Evolutionary conservation across 371 early-diverging fungal species (phyloP), one percentile per base, ranked within the genome.

Genomic region (Actinomortierella ambigua): DNA sequence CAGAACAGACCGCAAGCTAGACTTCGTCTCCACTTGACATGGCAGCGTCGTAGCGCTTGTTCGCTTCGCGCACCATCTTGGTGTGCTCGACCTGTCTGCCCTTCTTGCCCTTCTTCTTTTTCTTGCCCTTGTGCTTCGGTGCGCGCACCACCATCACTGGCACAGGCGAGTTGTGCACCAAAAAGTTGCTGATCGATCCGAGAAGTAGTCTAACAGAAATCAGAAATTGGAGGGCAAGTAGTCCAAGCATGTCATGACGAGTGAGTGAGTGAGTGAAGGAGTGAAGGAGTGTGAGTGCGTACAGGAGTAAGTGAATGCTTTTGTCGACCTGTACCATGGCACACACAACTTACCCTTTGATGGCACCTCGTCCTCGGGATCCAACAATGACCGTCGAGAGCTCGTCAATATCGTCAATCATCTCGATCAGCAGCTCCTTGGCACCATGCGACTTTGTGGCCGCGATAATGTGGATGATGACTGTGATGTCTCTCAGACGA

Each of bases 61-160:
- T 73, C 2, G 73, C 73, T 27, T 67, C 73, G 9, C 54, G 46
- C 24, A 73, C 73, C 27, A 53, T 63, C 29, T 67, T 46, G 7
- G 63, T 63, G 51, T 73, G 73, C 14, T 73, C 73, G 9, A 50
- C 11, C 15, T 50, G 8, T 1, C 67, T 62, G 27, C 67, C 53
- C 3, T 51, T 53, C 23, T 63, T 46, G 4, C 34, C 34, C 0
- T 58, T n/a, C 53, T 63, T 73, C 54, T 73, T 73, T 50, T 66
- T 73, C 28, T 70, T 69, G 54, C 81, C 81, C 24, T 77, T 60
- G 41, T 81, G 81, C 48, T 82, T 81, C 28, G 84, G 84, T 6
- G 82, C 79, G 11, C 87, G 80, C 13, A 86, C 84, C 18, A 86
- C 85, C 44, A 84, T 77, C 8, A 86, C 87, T 0, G 87, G 87